A percentile compares a stretch with the other conserved stretches of the same genome.
phyloP scores from a whole-genome alignment of 345 rosid genomes.

The Ricinus communis region DNA sequence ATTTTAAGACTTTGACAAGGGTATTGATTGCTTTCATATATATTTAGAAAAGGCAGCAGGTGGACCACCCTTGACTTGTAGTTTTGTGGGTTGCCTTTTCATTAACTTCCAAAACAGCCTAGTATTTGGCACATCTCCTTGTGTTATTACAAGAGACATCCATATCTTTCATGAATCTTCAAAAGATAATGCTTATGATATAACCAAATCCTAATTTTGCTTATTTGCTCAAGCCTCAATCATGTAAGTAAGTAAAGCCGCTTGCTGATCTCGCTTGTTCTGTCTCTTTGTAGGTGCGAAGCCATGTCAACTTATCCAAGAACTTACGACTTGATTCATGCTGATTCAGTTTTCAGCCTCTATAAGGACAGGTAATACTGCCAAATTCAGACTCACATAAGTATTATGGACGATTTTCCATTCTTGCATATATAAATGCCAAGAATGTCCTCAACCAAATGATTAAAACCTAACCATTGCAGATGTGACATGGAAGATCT shows the following conservation, averaged over 20 bases:
- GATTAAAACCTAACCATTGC: conserved; percentile 8
- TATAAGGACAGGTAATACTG: conserved; percentile 49
- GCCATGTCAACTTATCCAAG: conserved; percentile 99
- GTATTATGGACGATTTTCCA: neutral
- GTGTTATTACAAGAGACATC: neutral
- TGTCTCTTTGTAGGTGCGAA: conserved; percentile 62
- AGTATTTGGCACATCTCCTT: neutral
- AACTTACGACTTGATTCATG: conserved; percentile 89
- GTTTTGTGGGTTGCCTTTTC: neutral
- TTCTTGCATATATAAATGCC: neutral
- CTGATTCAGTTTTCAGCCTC: conserved; percentile 68
- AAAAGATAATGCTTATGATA: no score
- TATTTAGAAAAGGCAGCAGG: conserved; percentile 1
- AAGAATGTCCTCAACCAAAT: neutral
- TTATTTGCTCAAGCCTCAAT: no score
- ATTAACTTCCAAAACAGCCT: neutral
- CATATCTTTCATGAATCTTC: no score
- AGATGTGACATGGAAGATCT: conserved; percentile 78
- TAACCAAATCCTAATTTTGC: no score
- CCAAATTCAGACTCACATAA: neutral
- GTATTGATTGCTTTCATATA: neutral
- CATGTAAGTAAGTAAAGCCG: no score
- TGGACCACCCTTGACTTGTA: neutral
- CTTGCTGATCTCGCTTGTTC: no score
- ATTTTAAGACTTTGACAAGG: neutral